Evolutionary conservation across 768 basidiomycete genomes (phyloP), one percentile per base, ranked within the genome.

Genomic region (Xerocomellus dryophilus): DNA sequence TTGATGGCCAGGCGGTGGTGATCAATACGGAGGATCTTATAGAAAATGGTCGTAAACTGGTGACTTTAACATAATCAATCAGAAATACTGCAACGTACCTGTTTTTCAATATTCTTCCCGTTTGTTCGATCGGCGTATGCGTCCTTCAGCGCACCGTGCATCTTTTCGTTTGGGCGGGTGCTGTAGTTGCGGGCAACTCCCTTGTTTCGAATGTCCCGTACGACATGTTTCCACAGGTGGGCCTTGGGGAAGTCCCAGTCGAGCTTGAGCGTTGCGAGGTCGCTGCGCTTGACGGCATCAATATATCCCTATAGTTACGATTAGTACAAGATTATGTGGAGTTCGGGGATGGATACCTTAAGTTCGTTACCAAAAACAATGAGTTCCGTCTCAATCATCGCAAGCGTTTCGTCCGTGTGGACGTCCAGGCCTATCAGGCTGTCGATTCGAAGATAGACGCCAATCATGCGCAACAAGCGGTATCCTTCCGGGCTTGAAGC

Each of bases 161-260:
- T 53, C 1, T 64, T 56, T 43, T 76, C 72, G 49, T 70, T 72
- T 0, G 62, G 62, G 43, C 64, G 60, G 2, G 71, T 73, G 29
- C 67, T 73, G 39, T 68, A 74, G 35, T 72, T 72, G 0, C 44
- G 43, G 0, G 68, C 61, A 0, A 51, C 69, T 10, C 74, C 75
- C 31, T 76, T 76, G 0, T 2, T 18, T 27, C 43, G 18, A 11
- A 78, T 74, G 36, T 76, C 66, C 3, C 51, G 49, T 25, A 73
- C 64, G 0, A 70, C 41, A 47, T 78, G 74, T 4, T 57, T 48
- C 40, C 72, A 70, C 2, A 61, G 54, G 32, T 77, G 75, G 0
- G 54, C 45, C 55, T 77, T 76, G 0, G 69, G 72, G 42, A 74
- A 75, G 25, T 73, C 50, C 69, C 71, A 74, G 18, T 60, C 14